Conservation (phyloP, 23 red algal genomes). For the Porphyridium purpureum region DNA sequence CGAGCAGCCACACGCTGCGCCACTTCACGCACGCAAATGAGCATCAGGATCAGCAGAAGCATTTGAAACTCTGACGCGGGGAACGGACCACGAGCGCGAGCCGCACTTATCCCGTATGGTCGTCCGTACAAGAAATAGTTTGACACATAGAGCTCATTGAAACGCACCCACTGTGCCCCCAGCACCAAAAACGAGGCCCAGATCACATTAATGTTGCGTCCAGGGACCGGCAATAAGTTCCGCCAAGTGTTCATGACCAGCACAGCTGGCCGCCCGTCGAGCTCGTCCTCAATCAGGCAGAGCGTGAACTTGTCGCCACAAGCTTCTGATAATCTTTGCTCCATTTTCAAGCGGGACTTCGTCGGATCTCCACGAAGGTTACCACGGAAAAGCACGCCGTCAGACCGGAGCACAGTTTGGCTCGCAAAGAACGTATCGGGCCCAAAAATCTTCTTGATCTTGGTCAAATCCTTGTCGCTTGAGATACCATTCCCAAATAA, state of each 20-base stretch:
- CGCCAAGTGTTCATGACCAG: conserved; percentile 28
- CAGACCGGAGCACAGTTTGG: conserved; percentile 32
- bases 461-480: conserved; percentile 34
- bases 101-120: no score
- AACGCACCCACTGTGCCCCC: no score
- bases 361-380: conserved; percentile 68
- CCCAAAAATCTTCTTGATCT: conserved; percentile 67
- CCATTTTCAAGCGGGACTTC: conserved; percentile 18
- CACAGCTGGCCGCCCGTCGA: conserved; percentile 37
- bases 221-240: conserved; percentile 10
- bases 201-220: no score
- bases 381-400: conserved; percentile 68
- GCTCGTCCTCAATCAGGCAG: conserved; percentile 66
- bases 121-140: no score
- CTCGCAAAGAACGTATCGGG: conserved; percentile 90
- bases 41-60: conserved; percentile 15
- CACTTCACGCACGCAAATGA: conserved; percentile 11
- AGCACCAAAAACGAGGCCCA: no score
- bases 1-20: conserved; percentile 39
- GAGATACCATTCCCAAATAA: no score
- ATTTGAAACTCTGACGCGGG: no score
- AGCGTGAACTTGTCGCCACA: conserved; percentile 65
- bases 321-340: conserved; percentile 13
- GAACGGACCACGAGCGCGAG: no score
- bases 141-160: no score